These are phyloP conservation scores for Scheffersomyces cryptocercus DNA, from an alignment of 1,139 yeast genomes.

Conservation along the genomic window DNA sequence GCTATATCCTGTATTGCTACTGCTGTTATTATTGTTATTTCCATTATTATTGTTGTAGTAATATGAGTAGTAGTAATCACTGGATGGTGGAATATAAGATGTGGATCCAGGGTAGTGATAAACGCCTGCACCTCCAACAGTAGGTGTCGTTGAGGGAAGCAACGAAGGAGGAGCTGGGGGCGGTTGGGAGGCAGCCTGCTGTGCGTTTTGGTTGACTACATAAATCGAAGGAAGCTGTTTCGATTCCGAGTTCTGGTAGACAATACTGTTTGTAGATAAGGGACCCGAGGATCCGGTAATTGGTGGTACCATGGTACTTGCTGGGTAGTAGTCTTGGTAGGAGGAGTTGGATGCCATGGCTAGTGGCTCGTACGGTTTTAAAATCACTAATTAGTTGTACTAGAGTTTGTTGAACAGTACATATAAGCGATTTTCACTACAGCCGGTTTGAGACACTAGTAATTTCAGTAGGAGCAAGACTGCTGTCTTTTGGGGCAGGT, in stretches of 20 bases:
- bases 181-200: slow-evolving; percentile 1
- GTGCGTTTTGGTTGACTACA: slow-evolving; percentile 2
- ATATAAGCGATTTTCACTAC: no score
- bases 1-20: no score
- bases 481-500: no score
- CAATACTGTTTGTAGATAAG: slow-evolving; percentile 1
- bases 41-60: slow-evolving; percentile 8
- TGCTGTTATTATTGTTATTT: background rate
- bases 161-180: slow-evolving; percentile 2
- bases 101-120: background rate
- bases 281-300: background rate
- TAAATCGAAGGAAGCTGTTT: slow-evolving; percentile 11
- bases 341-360: background rate
- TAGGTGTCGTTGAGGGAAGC: slow-evolving; percentile 1
- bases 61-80: slow-evolving; percentile 6
- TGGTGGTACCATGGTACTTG: slow-evolving; percentile 1
- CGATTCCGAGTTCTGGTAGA: slow-evolving; percentile 8
- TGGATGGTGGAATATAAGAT: background rate
- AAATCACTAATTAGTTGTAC: no score
- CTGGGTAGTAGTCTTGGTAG: slow-evolving; percentile 7
- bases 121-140: background rate
- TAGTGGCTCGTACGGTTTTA: no score
- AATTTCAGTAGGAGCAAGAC: no score
- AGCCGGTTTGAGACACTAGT: no score
- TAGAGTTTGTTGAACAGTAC: no score